phyloP scores from a whole-genome alignment of 352 stramenopile genomes.

The Phytophthora litchii region DNA sequence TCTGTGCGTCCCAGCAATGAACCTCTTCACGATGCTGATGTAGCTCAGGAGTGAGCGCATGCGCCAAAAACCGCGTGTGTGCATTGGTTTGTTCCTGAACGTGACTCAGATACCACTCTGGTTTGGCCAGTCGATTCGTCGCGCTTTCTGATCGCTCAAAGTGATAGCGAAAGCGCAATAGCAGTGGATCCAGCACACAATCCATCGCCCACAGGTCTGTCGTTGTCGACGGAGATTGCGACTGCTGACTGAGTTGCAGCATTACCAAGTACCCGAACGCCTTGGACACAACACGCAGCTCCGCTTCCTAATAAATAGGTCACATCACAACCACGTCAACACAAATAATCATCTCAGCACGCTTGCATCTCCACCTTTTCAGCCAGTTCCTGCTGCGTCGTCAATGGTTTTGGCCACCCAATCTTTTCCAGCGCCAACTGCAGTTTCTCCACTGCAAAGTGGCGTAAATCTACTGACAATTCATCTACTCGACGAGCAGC shows the following conservation, averaged over 20 bases:
- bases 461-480: slow-evolving; percentile 55
- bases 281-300: slow-evolving; percentile 38
- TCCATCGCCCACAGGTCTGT: slow-evolving; percentile 70
- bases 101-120: slow-evolving; percentile 75
- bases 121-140: slow-evolving; percentile 76
- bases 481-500: slow-evolving; percentile 47
- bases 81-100: slow-evolving; percentile 60
- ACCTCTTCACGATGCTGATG: slow-evolving; percentile 49
- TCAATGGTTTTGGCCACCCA: slow-evolving; percentile 52
- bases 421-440: slow-evolving; percentile 46
- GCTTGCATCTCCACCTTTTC: slow-evolving; percentile 32
- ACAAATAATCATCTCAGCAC: not conserved
- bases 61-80: slow-evolving; percentile 50
- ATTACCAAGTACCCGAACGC: slow-evolving; percentile 62
- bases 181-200: slow-evolving; percentile 58
- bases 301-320: slow-evolving; percentile 25
- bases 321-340: slow-evolving; percentile 7
- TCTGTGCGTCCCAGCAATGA: slow-evolving; percentile 61
- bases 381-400: slow-evolving; percentile 35
- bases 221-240: slow-evolving; percentile 7
- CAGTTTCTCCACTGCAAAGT: slow-evolving; percentile 61
- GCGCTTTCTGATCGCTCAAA: slow-evolving; percentile 71
- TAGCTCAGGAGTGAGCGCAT: slow-evolving; percentile 52
- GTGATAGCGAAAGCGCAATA: slow-evolving; percentile 74
- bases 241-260: slow-evolving; percentile 60